Evolutionary conservation across 331 rosid genomes (phyloP), one percentile per base, ranked within the genome.

Genomic region (Prunus yedoensis): DNA sequence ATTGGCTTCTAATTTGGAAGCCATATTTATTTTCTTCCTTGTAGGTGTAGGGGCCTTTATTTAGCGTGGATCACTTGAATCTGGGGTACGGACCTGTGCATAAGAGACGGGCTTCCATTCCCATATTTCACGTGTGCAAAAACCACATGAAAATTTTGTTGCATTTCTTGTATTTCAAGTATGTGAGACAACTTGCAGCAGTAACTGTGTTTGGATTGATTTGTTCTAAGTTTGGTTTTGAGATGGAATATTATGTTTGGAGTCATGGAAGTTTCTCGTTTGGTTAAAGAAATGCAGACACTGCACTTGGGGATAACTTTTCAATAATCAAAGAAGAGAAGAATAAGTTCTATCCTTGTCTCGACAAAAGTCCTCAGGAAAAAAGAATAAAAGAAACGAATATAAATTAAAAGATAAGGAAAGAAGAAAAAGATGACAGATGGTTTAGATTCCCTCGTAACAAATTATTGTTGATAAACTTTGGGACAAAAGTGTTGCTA

Each of bases 91-190:
- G 43, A 38, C 43, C 74, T n/a, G n/a, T n/a, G n/a, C n/a, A n/a
- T 35, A 5, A 35, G 38, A 35, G 38, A 5, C 38, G 38, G 38
- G 38, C 6, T 35, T 5, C 38, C 57, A 71, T 80, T 70, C 71
- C 74, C 70, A 56, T 75, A 81, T 78, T 83, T 75, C 80, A 67
- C 84, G 80, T 27, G 67, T 27, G 74, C 67, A 70, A 50, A 72
- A 76, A 58, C 70, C 64, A 59, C 47, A 74, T 51, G 77, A 82
- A 83, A 74, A 63, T 81, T 77, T 86, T 86, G 90, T 73, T 76
- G 20, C 62, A 46, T 71, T 65, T 66, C 74, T 59, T 79, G 77
- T 79, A 79, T 67, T 60, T 77, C 54, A 79, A 75, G 69, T 51
- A 57, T 57, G 61, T 46, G 4, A 56, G 71, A 74, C 75, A 45